phyloP scores from a whole-genome alignment of 352 stramenopile species.

The Phytophthora lateralis region DNA sequence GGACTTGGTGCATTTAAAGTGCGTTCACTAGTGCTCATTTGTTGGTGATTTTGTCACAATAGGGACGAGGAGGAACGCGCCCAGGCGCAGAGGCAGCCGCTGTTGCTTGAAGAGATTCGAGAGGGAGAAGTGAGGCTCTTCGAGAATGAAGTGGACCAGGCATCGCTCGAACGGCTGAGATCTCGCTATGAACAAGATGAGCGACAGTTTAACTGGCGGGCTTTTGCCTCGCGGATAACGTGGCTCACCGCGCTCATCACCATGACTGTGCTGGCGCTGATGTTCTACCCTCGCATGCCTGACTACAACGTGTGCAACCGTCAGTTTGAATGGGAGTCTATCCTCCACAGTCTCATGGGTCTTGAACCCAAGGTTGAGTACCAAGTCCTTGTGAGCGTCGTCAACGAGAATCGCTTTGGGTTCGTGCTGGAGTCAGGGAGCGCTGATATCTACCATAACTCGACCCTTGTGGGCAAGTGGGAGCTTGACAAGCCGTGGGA shows the following conservation, averaged over 20 bases:
- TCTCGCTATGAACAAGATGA: slow-evolving; percentile 52
- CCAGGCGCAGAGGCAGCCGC: slow-evolving; percentile 50
- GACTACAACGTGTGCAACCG: slow-evolving; percentile 92
- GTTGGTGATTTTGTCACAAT: not conserved
- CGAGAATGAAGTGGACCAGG: slow-evolving; percentile 62
- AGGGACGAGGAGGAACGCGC: slow-evolving; percentile 45
- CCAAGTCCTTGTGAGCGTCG: slow-evolving; percentile 84
- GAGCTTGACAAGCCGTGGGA: slow-evolving; percentile 68
- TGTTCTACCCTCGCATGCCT: slow-evolving; percentile 88
- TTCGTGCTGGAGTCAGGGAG: slow-evolving; percentile 78
- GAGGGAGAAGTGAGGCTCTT: slow-evolving; percentile 63
- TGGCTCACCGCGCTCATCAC: slow-evolving; percentile 60
- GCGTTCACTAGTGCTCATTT: not conserved
- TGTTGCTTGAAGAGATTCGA: slow-evolving; percentile 52
- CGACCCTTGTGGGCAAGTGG: slow-evolving; percentile 73
- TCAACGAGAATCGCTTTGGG: slow-evolving; percentile 90
- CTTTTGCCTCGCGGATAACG: slow-evolving; percentile 57
- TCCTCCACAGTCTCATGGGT: slow-evolving; percentile 74
- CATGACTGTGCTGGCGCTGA: slow-evolving; percentile 75
- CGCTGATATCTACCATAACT: slow-evolving; percentile 85
- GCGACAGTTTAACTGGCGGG: slow-evolving; percentile 51
- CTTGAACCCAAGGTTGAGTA: slow-evolving; percentile 86
- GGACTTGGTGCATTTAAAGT: not conserved
- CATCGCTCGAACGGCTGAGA: slow-evolving; percentile 56
- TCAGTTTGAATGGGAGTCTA: slow-evolving; percentile 89